Evolutionary conservation across 768 basidiomycete genomes (phyloP), one percentile per base, ranked within the genome.

Genomic region (Phaeotremella skinneri): DNA sequence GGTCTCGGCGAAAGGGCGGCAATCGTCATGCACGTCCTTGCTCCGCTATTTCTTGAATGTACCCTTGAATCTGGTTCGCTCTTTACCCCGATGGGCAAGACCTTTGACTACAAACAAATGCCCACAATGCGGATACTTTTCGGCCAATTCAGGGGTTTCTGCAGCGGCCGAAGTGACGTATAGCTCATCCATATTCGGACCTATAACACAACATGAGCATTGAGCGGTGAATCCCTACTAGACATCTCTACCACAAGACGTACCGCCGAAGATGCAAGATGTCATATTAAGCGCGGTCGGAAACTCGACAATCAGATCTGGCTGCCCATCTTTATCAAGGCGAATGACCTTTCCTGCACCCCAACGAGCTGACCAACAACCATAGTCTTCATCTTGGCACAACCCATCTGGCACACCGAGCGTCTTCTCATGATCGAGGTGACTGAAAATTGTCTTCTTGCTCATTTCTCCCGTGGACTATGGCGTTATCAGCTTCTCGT

Each of bases 231-330:
- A n/a, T n/a, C n/a, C n/a, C n/a, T n/a, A n/a, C n/a, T n/a, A n/a
- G n/a, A n/a, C n/a, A n/a, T n/a, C n/a, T n/a, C n/a, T n/a, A n/a
- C n/a, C n/a, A n/a, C n/a, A n/a, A n/a, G n/a, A n/a, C n/a, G n/a
- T 9, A 66, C 68, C 68, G 41, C 68, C 65, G 47, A 63, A 66
- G 16, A 69, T 50, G 53, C 65, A 69, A 34, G 53, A 63, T 20
- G 68, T 69, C 26, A 69, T 59, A 49, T 66, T 66, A 34, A 63
- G 27, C 16, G 56, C 68, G 37, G 57, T 56, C 17, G 67, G 67
- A 17, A 68, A 42, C 23, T 55, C 30, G 34, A 68, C 58, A n/a
- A 66, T 55, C 2, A 58, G 26, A 34, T 68, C 67, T 9, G 61
- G 31, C 56, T 56, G 39, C 17, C 67, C 67, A 34, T 60, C 20